Base-by-base conservation (phyloP, 768 basidiomycete genomes). In the Mycena crocata region DNA sequence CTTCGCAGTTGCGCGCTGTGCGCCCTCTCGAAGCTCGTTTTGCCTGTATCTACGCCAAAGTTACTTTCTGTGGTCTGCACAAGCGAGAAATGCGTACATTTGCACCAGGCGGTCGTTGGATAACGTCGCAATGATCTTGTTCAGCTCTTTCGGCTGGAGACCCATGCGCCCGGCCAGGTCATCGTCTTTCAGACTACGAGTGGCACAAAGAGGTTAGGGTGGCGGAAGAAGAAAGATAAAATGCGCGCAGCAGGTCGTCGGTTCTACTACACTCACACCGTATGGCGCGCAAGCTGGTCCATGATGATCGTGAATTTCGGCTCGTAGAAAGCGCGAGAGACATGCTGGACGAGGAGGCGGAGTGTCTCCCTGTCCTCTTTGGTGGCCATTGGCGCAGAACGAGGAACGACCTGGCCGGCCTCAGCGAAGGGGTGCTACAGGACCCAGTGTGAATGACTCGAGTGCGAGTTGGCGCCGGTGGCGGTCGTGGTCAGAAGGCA, bases 291-390 rank as follows among this genome's bases (percentile, higher is more conserved):
- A 77, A 99, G 89, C 80, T 97, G 93, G 82, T 98, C 97, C 85
- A 98, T 82, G 67, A 98, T 89, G 67, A 99, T 92, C 72, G 91
- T 93, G 78, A 86, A 95, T 73, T 93, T 93, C 48, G 94, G 85
- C 78, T 98, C 98, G 81, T 98, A 99, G 81, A 99, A 99, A 35
- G 93, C 90, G 73, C 97, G 89, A 49, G 92, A 89, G 75, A 97
- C 95, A 82, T 94, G 92, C 77, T 98, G 95, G 70, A 98, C 94
- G 72, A 99, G 90, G 64, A 90, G 87, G 77, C 90, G 90, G 60
- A 96, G 89, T 2, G 87, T 89, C 78, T 93, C 92, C 81, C 90
- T 88, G 74, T 93, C 93, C 75, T 93, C 93, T 76, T 91, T 91
- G 52, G 86, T 90, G 57, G 89, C 83, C 88, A 90, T 90, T 68